Evolutionary conservation across 1,284 basidiomycete species (phyloP), one percentile per base, ranked within the genome.

Genomic region (Cutaneotrichosporon dermatis): DNA sequence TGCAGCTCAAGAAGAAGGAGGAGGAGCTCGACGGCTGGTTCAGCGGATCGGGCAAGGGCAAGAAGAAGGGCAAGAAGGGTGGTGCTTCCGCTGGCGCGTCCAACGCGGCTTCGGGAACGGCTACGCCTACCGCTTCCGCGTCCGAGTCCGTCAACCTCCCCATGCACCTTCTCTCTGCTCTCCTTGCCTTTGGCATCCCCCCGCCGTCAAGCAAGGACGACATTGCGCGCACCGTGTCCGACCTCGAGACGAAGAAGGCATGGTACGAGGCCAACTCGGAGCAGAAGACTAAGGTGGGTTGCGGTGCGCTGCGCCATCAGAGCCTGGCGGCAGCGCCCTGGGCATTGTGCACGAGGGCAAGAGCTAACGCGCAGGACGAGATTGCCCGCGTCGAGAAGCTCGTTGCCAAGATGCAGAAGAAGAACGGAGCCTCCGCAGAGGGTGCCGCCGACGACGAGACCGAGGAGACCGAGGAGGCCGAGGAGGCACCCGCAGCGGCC

Each of bases 211-310:
- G 87, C 45, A 79, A 84, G 51, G 81, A 83, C 11, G 95, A 99
- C 72, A 83, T 95, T 39, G 83, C 86, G 54, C 88, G 91, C 55
- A 86, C 92, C 41, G 83, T 99, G 62, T 88, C 91, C 71, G 91
- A 97, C 74, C 82, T 99, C 59, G 88, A 89, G 79, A 90, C 86
- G 58, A 99, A 99, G 84, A 93, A 92, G 79, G 84, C 88, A 46
- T 99, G 94, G 93, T 98, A 88, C 76, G 86, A 90, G 74, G 82
- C 81, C 63, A 84, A 85, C 77, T 82, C 83, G 70, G 80, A 78
- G 52, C 67, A 77, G 16, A 78, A 79, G 67, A 82, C 81, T 48
- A 75, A 77, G 73, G 54, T 46, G 54, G n/a, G 51, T 25, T 25
- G 25, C 25, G 25, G 25, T 25, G 25, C 25, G 25, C 25, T 25